These are phyloP conservation scores for Rhodotorula mucilaginosa DNA, from an alignment of 1,284 basidiomycete genomes.

Conservation along the genomic window DNA sequence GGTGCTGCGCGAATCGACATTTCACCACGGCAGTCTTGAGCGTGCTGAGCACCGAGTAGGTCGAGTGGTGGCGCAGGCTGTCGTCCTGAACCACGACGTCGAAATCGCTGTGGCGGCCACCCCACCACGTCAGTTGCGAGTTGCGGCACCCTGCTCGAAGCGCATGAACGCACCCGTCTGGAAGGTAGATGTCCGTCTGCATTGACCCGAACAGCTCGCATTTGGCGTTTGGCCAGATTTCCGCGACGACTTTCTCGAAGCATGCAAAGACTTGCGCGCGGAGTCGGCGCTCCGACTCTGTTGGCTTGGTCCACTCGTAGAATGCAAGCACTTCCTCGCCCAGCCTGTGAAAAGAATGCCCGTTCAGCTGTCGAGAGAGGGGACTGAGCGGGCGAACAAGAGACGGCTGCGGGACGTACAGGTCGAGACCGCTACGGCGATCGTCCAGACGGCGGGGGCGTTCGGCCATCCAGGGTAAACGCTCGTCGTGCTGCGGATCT, in stretches of 20 bases:
- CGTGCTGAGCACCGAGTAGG: not conserved
- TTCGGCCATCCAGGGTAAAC: too few relatives aligned
- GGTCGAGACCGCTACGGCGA: too few relatives aligned
- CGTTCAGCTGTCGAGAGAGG: too few relatives aligned
- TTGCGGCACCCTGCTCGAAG: too few relatives aligned
- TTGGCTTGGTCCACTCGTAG: too few relatives aligned
- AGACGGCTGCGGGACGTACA: too few relatives aligned
- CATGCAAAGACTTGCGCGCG: not conserved
- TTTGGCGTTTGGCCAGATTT: not conserved
- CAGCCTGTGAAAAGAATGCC: too few relatives aligned
- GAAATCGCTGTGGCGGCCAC: constrained; percentile 9
- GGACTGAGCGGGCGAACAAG: too few relatives aligned
- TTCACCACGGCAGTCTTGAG: not conserved
- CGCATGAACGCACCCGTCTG: constrained; percentile 7
- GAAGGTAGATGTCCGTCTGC: constrained; percentile 16
- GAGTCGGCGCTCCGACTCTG: not conserved
- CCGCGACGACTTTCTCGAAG: constrained; percentile 3
- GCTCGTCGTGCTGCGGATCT: too few relatives aligned
- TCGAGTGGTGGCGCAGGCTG: not conserved
- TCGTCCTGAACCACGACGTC: constrained; percentile 12
- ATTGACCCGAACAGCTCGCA: constrained; percentile 13
- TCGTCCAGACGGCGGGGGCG: too few relatives aligned
- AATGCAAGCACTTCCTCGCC: too few relatives aligned
- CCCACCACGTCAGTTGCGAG: too few relatives aligned
- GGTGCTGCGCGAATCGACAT: not conserved